These are phyloP conservation scores for Starmerella davenportii DNA, from an alignment of 805 yeast genomes.

Conservation along the genomic window DNA sequence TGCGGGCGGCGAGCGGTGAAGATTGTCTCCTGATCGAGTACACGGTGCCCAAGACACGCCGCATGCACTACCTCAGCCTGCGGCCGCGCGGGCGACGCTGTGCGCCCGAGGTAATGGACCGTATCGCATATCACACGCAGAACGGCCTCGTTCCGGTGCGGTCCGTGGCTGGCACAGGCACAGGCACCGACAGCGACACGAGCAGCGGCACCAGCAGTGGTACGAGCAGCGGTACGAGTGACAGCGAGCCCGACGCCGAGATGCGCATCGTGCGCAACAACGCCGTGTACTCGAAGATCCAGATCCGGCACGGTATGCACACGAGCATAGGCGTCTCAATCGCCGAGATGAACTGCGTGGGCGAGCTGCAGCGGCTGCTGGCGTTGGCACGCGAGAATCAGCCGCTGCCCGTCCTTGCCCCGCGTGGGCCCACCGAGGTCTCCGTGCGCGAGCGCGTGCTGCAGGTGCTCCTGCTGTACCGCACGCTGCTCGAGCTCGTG, in stretches of 20 bases:
- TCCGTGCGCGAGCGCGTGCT: neutral
- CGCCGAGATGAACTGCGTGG: slow-evolving; percentile 23
- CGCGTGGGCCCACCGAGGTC: neutral
- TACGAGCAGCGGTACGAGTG: neutral
- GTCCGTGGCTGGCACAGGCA: neutral
- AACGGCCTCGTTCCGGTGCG: neutral
- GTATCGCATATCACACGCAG: neutral
- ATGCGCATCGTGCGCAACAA: neutral
- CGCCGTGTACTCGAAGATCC: neutral
- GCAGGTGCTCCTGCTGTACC: neutral
- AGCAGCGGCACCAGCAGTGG: neutral
- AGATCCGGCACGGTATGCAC: neutral
- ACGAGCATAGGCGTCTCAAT: slow-evolving; percentile 13
- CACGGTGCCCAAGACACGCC: neutral
- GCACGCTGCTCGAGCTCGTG: neutral
- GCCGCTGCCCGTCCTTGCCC: no score
- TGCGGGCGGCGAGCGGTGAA: neutral
- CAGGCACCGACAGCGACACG: neutral
- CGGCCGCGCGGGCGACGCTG: neutral
- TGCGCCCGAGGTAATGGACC: neutral
- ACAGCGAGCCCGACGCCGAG: neutral
- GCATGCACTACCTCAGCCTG: slow-evolving; percentile 1
- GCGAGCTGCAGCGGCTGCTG: slow-evolving; percentile 21
- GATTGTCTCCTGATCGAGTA: neutral
- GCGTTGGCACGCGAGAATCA: neutral